Evolutionary conservation across 2,329 filamentous ascomycete genomes (phyloP).

Genomic region (Nectriaceae sp.): DNA sequence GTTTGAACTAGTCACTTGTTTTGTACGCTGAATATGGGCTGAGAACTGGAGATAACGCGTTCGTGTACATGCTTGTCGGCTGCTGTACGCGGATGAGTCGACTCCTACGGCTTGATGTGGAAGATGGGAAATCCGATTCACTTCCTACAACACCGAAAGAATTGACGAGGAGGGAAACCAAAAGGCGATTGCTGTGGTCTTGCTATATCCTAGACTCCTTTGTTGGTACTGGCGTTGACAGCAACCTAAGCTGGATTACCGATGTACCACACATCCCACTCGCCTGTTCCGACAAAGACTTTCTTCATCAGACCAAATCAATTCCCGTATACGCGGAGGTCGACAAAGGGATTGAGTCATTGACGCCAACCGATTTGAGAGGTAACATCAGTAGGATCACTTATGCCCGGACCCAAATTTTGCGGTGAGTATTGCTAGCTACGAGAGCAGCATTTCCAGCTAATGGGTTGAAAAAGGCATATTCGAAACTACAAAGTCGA

Average conservation of each 20-base stretch:
- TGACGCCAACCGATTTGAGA: background rate
- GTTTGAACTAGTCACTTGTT: constrained; percentile 1
- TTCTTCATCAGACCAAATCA: background rate
- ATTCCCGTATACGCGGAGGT: background rate
- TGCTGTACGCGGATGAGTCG: constrained; percentile 3
- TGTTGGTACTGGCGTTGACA: constrained; percentile 2
- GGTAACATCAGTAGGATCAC: background rate
- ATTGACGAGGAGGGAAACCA: constrained; percentile 1
- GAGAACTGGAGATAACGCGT: constrained; percentile 2
- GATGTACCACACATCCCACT: background rate
- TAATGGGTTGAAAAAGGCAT: too few species aligned
- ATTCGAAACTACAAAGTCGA: background rate
- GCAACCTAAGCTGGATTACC: constrained; percentile 1
- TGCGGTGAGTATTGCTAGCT: background rate
- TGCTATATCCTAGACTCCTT: constrained; percentile 6
- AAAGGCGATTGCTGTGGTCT: constrained; percentile 4
- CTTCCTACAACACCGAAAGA: background rate
- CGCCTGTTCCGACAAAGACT: background rate
- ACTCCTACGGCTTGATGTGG: constrained; percentile 1
- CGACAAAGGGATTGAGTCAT: background rate
- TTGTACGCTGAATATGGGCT: constrained; percentile 6
- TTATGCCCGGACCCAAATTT: background rate
- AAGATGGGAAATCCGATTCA: background rate
- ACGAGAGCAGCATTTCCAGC: too few species aligned
- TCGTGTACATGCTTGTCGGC: constrained; percentile 5